phyloP scores from a whole-genome alignment of 2,329 filamentous ascomycete species.

The Alternaria brassicae region DNA sequence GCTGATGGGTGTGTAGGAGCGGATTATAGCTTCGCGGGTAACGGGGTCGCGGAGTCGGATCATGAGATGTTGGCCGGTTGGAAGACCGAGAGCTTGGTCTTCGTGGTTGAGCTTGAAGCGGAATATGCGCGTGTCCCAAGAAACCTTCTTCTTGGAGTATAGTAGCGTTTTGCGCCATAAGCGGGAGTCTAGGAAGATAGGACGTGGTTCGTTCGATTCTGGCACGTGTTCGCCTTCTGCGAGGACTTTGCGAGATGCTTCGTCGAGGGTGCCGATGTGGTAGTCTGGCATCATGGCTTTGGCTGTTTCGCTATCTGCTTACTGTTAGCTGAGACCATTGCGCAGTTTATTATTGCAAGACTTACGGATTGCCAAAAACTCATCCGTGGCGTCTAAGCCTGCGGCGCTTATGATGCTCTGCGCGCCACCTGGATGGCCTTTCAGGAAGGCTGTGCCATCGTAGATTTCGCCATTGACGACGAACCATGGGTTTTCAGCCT shows the following conservation, averaged over 20 bases:
- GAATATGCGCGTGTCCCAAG: constrained; percentile 81
- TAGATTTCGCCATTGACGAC: constrained; percentile 89
- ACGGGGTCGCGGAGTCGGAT: constrained; percentile 77
- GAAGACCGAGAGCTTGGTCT: constrained; percentile 74
- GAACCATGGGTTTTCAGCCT: constrained; percentile 78
- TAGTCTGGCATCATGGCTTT: constrained; percentile 88
- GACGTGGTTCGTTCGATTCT: constrained; percentile 56
- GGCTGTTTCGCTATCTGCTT: constrained; percentile 83
- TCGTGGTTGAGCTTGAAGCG: constrained; percentile 78
- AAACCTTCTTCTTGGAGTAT: constrained; percentile 71
- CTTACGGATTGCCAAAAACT: constrained; percentile 91
- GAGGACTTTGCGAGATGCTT: constrained; percentile 64
- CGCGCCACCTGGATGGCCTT: constrained; percentile 84
- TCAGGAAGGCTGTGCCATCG: constrained; percentile 80
- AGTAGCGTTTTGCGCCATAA: constrained; percentile 77
- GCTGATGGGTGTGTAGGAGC: constrained; percentile 86
- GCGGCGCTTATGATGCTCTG: constrained; percentile 83
- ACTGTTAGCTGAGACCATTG: constrained; percentile 31
- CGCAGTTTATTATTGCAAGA: not conserved
- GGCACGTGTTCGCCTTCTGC: constrained; percentile 54
- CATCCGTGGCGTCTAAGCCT: constrained; percentile 82
- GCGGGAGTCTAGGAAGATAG: constrained; percentile 74
- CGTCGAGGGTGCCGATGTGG: constrained; percentile 80
- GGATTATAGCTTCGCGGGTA: constrained; percentile 75
- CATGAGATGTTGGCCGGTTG: constrained; percentile 87